Evolutionary conservation across 495 filamentous ascomycete genomes (phyloP).

Genomic region (Aspergillus diversus): DNA sequence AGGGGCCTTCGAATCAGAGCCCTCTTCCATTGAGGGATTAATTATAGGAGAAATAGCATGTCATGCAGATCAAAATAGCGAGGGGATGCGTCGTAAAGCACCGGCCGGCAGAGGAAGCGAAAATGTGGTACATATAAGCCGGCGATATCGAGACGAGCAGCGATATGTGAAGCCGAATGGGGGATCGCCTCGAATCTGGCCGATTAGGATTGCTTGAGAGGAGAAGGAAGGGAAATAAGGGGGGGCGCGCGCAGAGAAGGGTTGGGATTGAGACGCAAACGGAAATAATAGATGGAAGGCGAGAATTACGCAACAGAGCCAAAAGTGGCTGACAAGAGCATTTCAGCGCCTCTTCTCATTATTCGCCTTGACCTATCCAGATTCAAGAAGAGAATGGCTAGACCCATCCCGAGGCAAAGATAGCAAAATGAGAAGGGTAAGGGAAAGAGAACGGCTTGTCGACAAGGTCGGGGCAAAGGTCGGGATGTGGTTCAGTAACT

Average conservation of each 20-base stretch:
- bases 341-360: conserved; percentile 9
- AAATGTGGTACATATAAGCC: neutral
- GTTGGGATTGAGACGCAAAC: conserved; percentile 9
- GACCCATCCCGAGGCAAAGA: conserved; percentile 26
- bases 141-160: neutral
- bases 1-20: conserved; percentile 45
- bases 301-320: conserved; percentile 19
- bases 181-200: neutral
- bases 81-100: conserved; percentile 1
- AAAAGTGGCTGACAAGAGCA: conserved; percentile 3
- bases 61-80: conserved; percentile 25
- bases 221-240: neutral
- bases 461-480: conserved; percentile 25
- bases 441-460: conserved; percentile 14
- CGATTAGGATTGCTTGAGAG: neutral
- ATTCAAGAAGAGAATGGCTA: conserved; percentile 16
- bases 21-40: conserved; percentile 50
- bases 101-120: neutral
- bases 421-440: conserved; percentile 1
- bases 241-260: conserved; percentile 3
- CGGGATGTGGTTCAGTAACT: conserved; percentile 25
- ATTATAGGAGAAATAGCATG: conserved; percentile 28
- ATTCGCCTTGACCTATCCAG: conserved; percentile 15
- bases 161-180: neutral
- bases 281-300: conserved; percentile 12